These are phyloP conservation scores for Lablab purpureus DNA, from an alignment of 306 rosid genomes.

Conservation along the genomic window DNA sequence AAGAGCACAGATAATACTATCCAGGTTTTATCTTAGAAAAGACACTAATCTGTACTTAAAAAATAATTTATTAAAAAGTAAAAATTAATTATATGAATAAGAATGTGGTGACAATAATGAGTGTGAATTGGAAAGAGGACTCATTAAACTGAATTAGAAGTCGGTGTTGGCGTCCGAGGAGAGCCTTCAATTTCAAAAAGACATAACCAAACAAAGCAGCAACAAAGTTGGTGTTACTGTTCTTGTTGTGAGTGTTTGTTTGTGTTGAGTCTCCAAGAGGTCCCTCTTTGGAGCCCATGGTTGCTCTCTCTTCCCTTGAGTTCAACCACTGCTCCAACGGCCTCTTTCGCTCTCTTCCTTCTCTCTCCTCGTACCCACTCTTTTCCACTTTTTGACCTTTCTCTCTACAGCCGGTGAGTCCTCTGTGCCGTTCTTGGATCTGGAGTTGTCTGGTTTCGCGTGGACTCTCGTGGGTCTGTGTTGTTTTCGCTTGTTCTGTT, in stretches of 20 bases:
- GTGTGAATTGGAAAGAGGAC: neutral
- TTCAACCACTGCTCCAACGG: conserved; percentile 69
- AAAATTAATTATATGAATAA: neutral
- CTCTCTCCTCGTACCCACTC: conserved; percentile 8
- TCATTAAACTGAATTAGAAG: conserved; percentile 48
- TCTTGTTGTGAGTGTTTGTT: conserved; percentile 6
- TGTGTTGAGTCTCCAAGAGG: conserved; percentile 14
- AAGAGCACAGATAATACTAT: too few relatives aligned
- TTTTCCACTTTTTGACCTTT: conserved; percentile 19
- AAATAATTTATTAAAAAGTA: too few relatives aligned
- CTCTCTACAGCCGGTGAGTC: conserved; percentile 11
- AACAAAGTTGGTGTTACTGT: conserved; percentile 21
- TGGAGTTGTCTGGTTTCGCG: conserved; percentile 45
- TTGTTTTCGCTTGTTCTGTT: conserved; percentile 35
- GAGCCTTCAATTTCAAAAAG: conserved; percentile 49
- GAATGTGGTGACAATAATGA: neutral
- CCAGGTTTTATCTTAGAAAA: too few relatives aligned
- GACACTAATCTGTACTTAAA: too few relatives aligned
- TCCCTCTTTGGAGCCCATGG: conserved; percentile 41
- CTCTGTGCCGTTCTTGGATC: conserved; percentile 51
- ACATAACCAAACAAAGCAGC: conserved; percentile 20
- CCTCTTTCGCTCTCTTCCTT: conserved; percentile 38
- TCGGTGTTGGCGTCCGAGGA: conserved; percentile 56
- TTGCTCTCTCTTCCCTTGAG: conserved; percentile 43
- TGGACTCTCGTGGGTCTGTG: conserved; percentile 42